These are phyloP conservation scores for Zangia roseola DNA, from an alignment of 768 basidiomycete genomes.

Conservation along the genomic window DNA sequence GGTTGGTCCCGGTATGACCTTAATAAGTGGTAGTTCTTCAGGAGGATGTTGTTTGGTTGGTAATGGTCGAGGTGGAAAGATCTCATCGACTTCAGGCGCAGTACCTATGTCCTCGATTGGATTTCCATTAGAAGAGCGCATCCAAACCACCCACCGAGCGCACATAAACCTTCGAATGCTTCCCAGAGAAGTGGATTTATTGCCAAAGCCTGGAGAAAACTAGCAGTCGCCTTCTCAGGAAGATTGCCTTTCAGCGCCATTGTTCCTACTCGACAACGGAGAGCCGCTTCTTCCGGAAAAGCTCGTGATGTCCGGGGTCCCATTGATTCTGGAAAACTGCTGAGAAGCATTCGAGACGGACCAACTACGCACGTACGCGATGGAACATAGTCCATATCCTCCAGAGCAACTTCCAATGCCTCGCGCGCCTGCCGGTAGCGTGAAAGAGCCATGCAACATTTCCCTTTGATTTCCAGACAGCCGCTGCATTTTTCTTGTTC, in stretches of 20 bases:
- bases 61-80: conserved; percentile 64
- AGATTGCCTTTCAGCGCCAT: conserved; percentile 80
- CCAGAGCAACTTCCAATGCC: conserved; percentile 62
- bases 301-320: conserved; percentile 50
- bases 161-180: conserved; percentile 85
- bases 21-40: conserved; percentile 47
- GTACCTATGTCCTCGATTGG: conserved; percentile 46
- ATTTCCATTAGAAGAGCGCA: conserved; percentile 8
- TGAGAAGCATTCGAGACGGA: conserved; percentile 11
- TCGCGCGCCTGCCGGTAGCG: conserved; percentile 77
- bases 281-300: conserved; percentile 70
- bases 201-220: conserved; percentile 69
- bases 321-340: conserved; percentile 48
- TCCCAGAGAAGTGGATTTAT: conserved; percentile 87
- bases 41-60: conserved; percentile 54
- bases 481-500: conserved; percentile 63
- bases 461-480: conserved; percentile 77
- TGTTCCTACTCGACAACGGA: conserved; percentile 75
- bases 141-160: conserved; percentile 53
- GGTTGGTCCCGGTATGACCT: conserved; percentile 42
- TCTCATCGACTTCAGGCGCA: conserved; percentile 66
- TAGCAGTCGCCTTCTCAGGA: conserved; percentile 64
- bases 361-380: conserved; percentile 47
- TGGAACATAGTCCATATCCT: conserved; percentile 50
- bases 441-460: conserved; percentile 70